These are phyloP conservation scores for Scheffersomyces coipomensis DNA, from an alignment of 805 yeast species.

Conservation along the genomic window DNA sequence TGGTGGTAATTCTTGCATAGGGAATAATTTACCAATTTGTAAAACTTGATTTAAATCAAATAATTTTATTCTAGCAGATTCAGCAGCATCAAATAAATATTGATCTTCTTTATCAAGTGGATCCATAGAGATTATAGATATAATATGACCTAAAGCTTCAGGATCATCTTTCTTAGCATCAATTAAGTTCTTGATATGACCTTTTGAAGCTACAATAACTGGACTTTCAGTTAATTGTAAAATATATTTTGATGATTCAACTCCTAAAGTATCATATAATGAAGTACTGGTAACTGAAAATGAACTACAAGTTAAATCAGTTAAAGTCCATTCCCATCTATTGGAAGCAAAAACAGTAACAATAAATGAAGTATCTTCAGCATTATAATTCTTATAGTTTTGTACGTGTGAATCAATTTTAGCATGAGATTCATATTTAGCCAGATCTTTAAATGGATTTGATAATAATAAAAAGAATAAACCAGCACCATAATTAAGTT, in stretches of 20 bases:
- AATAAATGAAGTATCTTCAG: conserved; percentile 34
- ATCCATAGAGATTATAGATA: conserved; percentile 37
- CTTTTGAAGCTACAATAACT: conserved; percentile 33
- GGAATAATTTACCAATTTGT: conserved; percentile 29
- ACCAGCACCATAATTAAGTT: conserved; percentile 56
- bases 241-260: conserved; percentile 61
- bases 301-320: conserved; percentile 67
- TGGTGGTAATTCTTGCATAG: conserved; percentile 41
- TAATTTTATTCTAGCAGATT: conserved; percentile 12
- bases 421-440: conserved; percentile 21
- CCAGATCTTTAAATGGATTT: conserved; percentile 18
- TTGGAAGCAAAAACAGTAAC: conserved; percentile 58
- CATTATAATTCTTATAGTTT: conserved; percentile 25
- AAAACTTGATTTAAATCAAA: conserved; percentile 32
- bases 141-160: conserved; percentile 23
- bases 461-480: conserved; percentile 29
- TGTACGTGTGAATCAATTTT: conserved; percentile 25
- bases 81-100: conserved; percentile 19
- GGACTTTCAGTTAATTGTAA: conserved; percentile 62
- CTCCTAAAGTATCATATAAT: conserved; percentile 40
- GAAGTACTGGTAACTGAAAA: conserved; percentile 35
- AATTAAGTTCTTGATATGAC: conserved; percentile 25
- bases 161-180: conserved; percentile 24
- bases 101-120: conserved; percentile 31
- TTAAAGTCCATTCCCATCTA: conserved; percentile 68